Evolutionary conservation across 1,284 basidiomycete genomes (phyloP).

Genomic region (Wolfiporia cocos): DNA sequence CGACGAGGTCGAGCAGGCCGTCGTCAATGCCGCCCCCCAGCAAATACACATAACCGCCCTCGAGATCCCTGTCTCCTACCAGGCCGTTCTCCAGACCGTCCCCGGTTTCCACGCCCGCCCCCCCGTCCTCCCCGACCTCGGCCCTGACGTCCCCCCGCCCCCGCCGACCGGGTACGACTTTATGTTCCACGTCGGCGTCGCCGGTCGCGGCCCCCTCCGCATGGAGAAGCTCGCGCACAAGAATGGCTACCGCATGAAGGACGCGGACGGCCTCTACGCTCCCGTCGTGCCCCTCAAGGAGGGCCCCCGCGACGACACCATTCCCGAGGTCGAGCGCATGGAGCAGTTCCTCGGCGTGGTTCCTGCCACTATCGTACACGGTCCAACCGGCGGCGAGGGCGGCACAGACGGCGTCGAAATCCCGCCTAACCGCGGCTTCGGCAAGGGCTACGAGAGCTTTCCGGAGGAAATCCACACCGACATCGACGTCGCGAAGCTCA

Average conservation of each 20-base stretch:
- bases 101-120: constrained; percentile 59
- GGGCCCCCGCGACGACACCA: constrained; percentile 15
- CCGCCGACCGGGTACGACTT: constrained; percentile 66
- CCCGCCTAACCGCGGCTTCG: constrained; percentile 40
- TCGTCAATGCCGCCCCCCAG: constrained; percentile 21
- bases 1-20: constrained; percentile 20
- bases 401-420: constrained; percentile 23
- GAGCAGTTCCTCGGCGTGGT: constrained; percentile 22
- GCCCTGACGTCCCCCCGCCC: constrained; percentile 31
- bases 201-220: constrained; percentile 55
- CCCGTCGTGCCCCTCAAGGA: constrained; percentile 37
- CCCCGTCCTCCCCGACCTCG: constrained; percentile 44
- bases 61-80: constrained; percentile 56
- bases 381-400: constrained; percentile 12
- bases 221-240: constrained; percentile 68
- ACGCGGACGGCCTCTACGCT: constrained; percentile 53
- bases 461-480: constrained; percentile 40
- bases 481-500: constrained; percentile 42
- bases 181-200: constrained; percentile 68
- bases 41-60: constrained; percentile 57
- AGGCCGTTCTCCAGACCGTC: constrained; percentile 49
- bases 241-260: constrained; percentile 65
- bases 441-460: constrained; percentile 42
- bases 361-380: constrained; percentile 4
- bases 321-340: constrained; percentile 29